phyloP scores from a whole-genome alignment of 306 rosid genomes.

The Sophora flavescens region DNA sequence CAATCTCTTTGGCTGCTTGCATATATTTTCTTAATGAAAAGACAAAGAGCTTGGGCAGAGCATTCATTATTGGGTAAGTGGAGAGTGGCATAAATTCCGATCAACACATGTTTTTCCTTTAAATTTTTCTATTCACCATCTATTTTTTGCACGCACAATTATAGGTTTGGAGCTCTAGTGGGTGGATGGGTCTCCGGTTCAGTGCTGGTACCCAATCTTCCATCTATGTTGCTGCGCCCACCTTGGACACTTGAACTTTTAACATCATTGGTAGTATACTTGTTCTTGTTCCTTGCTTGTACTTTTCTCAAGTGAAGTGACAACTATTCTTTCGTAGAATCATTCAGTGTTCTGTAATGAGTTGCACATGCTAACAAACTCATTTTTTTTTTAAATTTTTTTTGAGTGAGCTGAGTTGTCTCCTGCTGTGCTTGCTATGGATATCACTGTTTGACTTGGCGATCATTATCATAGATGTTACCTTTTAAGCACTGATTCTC shows the following conservation, averaged over 20 bases:
- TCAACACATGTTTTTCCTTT: background rate
- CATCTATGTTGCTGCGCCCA: conserved; percentile 76
- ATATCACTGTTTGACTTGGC: background rate
- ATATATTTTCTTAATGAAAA: conserved; percentile 95
- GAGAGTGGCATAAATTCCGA: conserved; percentile 20
- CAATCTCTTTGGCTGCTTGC: conserved; percentile 94
- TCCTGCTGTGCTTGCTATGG: background rate
- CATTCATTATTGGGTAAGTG: conserved; percentile 82
- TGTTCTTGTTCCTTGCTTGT: conserved; percentile 81
- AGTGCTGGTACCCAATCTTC: conserved; percentile 78
- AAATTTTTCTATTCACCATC: conserved; percentile 15
- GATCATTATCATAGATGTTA: conserved; percentile 28
- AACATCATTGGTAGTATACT: conserved; percentile 83
- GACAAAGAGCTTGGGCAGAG: conserved; percentile 90
- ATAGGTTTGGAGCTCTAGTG: conserved; percentile 89
- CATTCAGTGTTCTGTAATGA: conserved; percentile 13
- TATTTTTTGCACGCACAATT: conserved; percentile 26
- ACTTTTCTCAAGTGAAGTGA: conserved; percentile 81
- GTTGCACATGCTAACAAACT: conserved; percentile 43
- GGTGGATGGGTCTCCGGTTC: conserved; percentile 92
- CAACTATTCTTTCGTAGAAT: conserved; percentile 37
- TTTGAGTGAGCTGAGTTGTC: conserved; percentile 22
- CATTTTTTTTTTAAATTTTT: background rate
- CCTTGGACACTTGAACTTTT: conserved; percentile 90
- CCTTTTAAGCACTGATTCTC: background rate